Base-by-base conservation (phyloP, 2,329 filamentous ascomycete genomes). In the Hymenoscyphus repandus region DNA sequence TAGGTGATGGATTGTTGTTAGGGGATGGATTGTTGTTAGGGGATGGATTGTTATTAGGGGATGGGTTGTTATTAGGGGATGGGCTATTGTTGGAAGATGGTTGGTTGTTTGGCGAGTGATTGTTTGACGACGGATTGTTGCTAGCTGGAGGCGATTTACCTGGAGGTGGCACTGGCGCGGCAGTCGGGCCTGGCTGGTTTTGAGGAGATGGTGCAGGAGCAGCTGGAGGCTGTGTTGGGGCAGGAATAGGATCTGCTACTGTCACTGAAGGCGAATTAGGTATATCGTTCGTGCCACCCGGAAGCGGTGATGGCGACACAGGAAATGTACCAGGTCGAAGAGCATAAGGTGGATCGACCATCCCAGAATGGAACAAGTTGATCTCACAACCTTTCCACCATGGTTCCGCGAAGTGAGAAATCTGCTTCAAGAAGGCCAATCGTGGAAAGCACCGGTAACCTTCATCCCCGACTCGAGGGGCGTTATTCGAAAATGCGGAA, bases 301-400 rank as follows among this genome's bases (percentile, higher is more conserved):
- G 40, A 6, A 31, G 13, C 5, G 44, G 17, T 13, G 45, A 17
- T 9, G 15, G 9, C n/a, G 30, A 27, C 5, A 9, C 18, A 12
- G 31, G 15, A 41, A 13, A 10, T 12, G n/a, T 18, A 4, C 27
- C 36, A 22, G 18, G 22, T 13, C 13, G 18, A 2, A 48, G 20
- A 3, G 37, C n/a, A 42, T 42, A 20, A 7, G 45, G 37, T 6
- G 45, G 45, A 27, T 48, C 45, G n/a, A 36, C 18, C 45, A 48
- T 48, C 15, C 45, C 45, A 11, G 15, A 7, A 5, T 13, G 12
- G 5, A 11, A 10, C 4, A 33, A 22, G 5, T 12, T 20, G 17
- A 48, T 42, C 6, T 12, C 18, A 33, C 37, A 32, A 3, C 31
- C 37, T 32, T 33, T 31, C 37, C 38, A 48, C 45, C 45, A 48